phyloP scores from a whole-genome alignment of 1,284 basidiomycete genomes.

The Pulveroboletus sp. region DNA sequence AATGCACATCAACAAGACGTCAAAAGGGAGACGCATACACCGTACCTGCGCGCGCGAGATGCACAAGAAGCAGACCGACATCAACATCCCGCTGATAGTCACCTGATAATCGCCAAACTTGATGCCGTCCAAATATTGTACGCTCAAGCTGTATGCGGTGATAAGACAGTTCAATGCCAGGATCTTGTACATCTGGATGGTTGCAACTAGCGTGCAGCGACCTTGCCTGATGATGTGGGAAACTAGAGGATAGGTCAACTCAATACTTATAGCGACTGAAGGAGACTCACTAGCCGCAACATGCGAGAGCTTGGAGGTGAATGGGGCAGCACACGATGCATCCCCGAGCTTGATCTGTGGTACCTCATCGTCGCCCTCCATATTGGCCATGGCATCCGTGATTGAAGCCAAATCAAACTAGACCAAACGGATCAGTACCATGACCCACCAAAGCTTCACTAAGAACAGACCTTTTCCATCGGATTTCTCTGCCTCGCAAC shows the following conservation, averaged over 20 bases:
- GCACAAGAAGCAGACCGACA: conserved; percentile 96
- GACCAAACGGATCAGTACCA: conserved; percentile 7
- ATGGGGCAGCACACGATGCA: conserved; percentile 94
- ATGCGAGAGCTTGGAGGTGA: conserved; percentile 93
- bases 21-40: not conserved
- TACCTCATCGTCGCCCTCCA: conserved; percentile 91
- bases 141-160: conserved; percentile 92
- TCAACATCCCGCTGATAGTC: conserved; percentile 90
- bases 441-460: not conserved
- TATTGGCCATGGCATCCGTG: conserved; percentile 86
- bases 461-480: conserved; percentile 75
- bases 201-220: conserved; percentile 93
- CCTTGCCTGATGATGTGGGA: conserved; percentile 96
- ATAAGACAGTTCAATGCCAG: conserved; percentile 94
- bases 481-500: conserved; percentile 78
- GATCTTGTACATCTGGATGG: conserved; percentile 99
- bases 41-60: conserved; percentile 93
- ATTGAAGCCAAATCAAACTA: conserved; percentile 89
- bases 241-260: conserved; percentile 49
- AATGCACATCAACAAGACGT: conserved; percentile 6
- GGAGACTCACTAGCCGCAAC: conserved; percentile 80
- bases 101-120: conserved; percentile 98
- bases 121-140: conserved; percentile 96
- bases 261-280: not conserved
- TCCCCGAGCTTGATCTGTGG: conserved; percentile 97